These are phyloP conservation scores for Colletotrichum eremochloae DNA, from an alignment of 2,329 filamentous ascomycete species.

Conservation along the genomic window DNA sequence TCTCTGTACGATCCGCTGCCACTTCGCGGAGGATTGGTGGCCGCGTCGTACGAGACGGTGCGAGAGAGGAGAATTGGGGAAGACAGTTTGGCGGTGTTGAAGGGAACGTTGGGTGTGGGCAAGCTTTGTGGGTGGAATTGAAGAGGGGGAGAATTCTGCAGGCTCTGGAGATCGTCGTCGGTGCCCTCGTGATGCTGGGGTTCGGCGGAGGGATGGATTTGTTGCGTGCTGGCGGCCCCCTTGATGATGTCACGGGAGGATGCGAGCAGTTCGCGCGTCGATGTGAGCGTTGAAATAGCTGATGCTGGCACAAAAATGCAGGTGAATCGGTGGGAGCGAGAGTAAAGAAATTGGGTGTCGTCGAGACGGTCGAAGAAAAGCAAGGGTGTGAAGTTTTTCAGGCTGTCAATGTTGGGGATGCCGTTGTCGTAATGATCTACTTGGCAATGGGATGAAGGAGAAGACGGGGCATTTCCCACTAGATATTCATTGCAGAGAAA, in stretches of 20 bases:
- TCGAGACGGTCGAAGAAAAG: constrained; percentile 32
- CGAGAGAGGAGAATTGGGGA: constrained; percentile 87
- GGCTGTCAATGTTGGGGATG: constrained; percentile 37
- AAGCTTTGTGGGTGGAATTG: constrained; percentile 44
- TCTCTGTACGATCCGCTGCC: constrained; percentile 69
- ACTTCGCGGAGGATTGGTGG: constrained; percentile 76
- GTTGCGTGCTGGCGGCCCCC: constrained; percentile 24
- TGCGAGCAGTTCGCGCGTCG: constrained; percentile 28
- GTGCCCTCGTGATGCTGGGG: constrained; percentile 31
- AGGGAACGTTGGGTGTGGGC: constrained; percentile 46
- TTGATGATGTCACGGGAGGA: constrained; percentile 42
- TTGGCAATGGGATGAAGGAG: constrained; percentile 42
- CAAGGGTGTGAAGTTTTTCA: constrained; percentile 11
- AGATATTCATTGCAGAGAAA: constrained; percentile 38
- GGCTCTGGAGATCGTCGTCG: constrained; percentile 34
- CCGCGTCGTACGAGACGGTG: constrained; percentile 91
- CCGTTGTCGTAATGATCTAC: constrained; percentile 41
- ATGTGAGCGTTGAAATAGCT: constrained; percentile 12
- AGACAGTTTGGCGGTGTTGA: constrained; percentile 95
- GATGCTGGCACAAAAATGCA: constrained; percentile 17
- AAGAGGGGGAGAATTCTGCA: constrained; percentile 17
- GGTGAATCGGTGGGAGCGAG: constrained; percentile 36
- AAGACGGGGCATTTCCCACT: constrained; percentile 34
- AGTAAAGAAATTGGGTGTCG: constrained; percentile 30
- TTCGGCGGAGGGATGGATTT: constrained; percentile 21